phyloP scores from a whole-genome alignment of 2,329 filamentous ascomycete species.

The Claviceps pusilla region DNA sequence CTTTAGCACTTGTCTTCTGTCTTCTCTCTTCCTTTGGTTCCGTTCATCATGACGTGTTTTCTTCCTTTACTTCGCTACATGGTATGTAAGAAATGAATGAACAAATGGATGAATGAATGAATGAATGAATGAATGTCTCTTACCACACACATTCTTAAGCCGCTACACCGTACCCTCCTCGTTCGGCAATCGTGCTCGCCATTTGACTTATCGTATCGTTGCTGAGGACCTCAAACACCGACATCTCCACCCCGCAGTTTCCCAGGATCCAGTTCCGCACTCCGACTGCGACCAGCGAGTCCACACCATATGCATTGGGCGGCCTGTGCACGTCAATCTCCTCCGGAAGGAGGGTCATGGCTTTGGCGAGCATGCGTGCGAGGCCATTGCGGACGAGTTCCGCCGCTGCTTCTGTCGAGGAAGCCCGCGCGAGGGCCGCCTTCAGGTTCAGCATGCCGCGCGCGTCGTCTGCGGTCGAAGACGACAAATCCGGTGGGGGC shows the following conservation, averaged over 20 bases:
- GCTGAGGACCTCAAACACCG: slow-evolving; percentile 33
- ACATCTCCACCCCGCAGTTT: slow-evolving; percentile 28
- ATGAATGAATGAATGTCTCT: neutral
- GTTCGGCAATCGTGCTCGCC: slow-evolving; percentile 20
- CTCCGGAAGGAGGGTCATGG: slow-evolving; percentile 28
- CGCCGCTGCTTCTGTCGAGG: slow-evolving; percentile 15
- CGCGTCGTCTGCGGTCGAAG: slow-evolving; percentile 4
- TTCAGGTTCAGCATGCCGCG: slow-evolving; percentile 15
- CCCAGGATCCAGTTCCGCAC: slow-evolving; percentile 35
- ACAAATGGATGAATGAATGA: neutral
- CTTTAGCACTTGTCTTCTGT: too few species aligned
- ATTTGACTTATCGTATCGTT: slow-evolving; percentile 26
- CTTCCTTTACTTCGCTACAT: too few species aligned
- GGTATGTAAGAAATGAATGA: neutral
- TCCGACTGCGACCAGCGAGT: slow-evolving; percentile 37
- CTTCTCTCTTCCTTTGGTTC: too few species aligned
- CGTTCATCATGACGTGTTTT: too few species aligned
- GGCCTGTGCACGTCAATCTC: slow-evolving; percentile 28
- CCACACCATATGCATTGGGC: slow-evolving; percentile 33
- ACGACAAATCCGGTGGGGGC: slow-evolving; percentile 16
- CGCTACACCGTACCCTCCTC: slow-evolving; percentile 15
- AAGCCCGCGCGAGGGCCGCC: slow-evolving; percentile 17
- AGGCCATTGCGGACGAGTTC: slow-evolving; percentile 23
- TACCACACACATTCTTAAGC: neutral
- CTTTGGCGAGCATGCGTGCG: slow-evolving; percentile 25